phyloP scores from a whole-genome alignment of 805 yeast genomes.

The Starmerella sp. region DNA sequence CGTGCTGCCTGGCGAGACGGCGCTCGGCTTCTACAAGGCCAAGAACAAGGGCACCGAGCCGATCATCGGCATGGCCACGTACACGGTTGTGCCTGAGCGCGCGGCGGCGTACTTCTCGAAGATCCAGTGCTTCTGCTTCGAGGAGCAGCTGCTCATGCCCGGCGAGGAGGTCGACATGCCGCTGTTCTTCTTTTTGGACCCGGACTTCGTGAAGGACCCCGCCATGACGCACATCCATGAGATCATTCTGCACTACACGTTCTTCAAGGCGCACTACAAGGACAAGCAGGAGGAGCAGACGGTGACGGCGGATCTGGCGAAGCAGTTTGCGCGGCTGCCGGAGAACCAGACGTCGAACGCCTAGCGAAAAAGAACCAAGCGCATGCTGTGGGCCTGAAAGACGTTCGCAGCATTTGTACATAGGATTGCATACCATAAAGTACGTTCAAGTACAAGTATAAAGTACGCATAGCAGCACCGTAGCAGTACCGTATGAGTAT shows the following conservation, averaged over 20 bases:
- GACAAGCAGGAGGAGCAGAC: conserved; percentile 12
- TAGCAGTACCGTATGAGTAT: no score
- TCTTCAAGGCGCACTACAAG: conserved; percentile 42
- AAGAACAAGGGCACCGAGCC: conserved; percentile 76
- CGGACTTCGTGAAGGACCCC: conserved; percentile 89
- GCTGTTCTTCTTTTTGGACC: conserved; percentile 90
- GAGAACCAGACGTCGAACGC: not conserved
- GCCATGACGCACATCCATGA: conserved; percentile 83
- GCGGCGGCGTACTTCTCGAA: conserved; percentile 94
- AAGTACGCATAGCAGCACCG: no score
- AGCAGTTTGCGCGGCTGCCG: conserved; percentile 11
- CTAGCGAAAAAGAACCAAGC: no score
- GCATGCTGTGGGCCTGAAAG: no score
- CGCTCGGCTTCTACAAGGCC: conserved; percentile 89
- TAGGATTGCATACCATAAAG: not conserved
- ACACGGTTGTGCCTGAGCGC: conserved; percentile 90
- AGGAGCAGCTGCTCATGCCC: conserved; percentile 84
- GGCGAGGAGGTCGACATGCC: conserved; percentile 99
- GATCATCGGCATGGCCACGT: conserved; percentile 97
- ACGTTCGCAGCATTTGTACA: not conserved
- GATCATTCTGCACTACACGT: conserved; percentile 82
- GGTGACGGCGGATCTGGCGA: conserved; percentile 15
- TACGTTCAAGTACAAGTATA: not conserved
- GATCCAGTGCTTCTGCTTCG: conserved; percentile 96
- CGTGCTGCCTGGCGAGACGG: conserved; percentile 95